These are phyloP conservation scores for Exophiala spinifera DNA, from an alignment of 2,329 filamentous ascomycete species.

Conservation along the genomic window DNA sequence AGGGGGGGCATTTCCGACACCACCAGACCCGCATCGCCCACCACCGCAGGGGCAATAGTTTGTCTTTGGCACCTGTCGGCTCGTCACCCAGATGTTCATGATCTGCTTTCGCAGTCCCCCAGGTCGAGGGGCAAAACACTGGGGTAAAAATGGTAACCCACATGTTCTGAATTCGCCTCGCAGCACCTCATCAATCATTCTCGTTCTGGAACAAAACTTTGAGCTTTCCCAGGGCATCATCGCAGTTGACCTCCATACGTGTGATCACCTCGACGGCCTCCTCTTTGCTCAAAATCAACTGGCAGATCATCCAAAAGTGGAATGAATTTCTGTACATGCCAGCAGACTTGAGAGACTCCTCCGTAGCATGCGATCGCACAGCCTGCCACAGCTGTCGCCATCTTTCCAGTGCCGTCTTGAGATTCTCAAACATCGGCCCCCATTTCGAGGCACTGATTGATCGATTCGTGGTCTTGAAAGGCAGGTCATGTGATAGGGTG, in stretches of 20 bases:
- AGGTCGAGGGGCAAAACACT: too few relatives aligned
- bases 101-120: too few relatives aligned
- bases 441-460: slow-evolving; percentile 3
- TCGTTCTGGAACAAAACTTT: slow-evolving; percentile 41
- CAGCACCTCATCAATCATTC: slow-evolving; percentile 27
- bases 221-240: slow-evolving; percentile 42
- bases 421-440: slow-evolving; percentile 24
- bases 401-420: slow-evolving; percentile 36
- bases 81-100: too few relatives aligned
- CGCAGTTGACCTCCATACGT: slow-evolving; percentile 44
- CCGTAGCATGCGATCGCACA: slow-evolving; percentile 33
- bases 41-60: too few relatives aligned
- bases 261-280: slow-evolving; percentile 44
- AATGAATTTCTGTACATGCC: slow-evolving; percentile 44
- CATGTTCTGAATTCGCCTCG: neutral
- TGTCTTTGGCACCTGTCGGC: too few relatives aligned
- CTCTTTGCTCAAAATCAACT: slow-evolving; percentile 42
- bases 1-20: too few relatives aligned
- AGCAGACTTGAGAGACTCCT: slow-evolving; percentile 39
- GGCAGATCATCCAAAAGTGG: slow-evolving; percentile 44
- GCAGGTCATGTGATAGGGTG: slow-evolving; percentile 33
- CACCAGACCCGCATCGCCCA: too few relatives aligned
- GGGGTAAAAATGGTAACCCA: too few relatives aligned
- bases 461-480: slow-evolving; percentile 27
- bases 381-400: slow-evolving; percentile 41